Evolutionary conservation across 768 basidiomycete species (phyloP), one percentile per base, ranked within the genome.

Genomic region (Lactifluus subvellereus): DNA sequence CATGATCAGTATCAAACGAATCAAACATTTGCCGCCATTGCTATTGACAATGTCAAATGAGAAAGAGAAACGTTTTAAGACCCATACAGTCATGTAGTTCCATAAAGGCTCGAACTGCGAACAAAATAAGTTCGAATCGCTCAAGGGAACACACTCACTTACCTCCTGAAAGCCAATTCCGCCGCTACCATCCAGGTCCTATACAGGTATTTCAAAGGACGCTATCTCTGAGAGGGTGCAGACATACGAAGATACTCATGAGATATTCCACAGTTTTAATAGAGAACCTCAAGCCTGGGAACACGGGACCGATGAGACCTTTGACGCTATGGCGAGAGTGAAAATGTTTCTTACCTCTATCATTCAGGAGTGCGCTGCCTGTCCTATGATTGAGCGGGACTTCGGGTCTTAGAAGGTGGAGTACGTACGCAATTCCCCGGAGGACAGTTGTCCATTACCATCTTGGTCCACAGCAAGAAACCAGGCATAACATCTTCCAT

Each of bases 181-280:
- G 5, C 62, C 58, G 32, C 53, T 50, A 7, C 53, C 22, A 43
- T 64, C 57, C 3, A 37, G 10, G 32, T 64, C 62, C 62, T 64
- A 32, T 54, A 47, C 10, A 16, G 13, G 27, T 7, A 58, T 11
- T 10, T 37, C 13, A 32, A 4, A 3, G n/a, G 9, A 48, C 35
- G n/a, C 3, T 18, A 18, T 33, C 9, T 32, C n/a, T 9, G 5
- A 45, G 48, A 37, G 3, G 40, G 22, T n/a, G 10, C 32, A 8
- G n/a, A 35, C 62, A 13, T 59, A 64, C 62, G 11, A 64, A 64
- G 30, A 42, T 59, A 16, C 57, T 27, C 62, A 64, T 54, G 4
- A 64, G 52, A 32, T 59, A 59, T 16, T 59, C 54, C 47, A 64
- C 53, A 9, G 62, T 59, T 22, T 11, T 18, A 20, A 0, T 0